phyloP scores from a whole-genome alignment of 2,329 filamentous ascomycete species.

The Penicillium sp. region DNA sequence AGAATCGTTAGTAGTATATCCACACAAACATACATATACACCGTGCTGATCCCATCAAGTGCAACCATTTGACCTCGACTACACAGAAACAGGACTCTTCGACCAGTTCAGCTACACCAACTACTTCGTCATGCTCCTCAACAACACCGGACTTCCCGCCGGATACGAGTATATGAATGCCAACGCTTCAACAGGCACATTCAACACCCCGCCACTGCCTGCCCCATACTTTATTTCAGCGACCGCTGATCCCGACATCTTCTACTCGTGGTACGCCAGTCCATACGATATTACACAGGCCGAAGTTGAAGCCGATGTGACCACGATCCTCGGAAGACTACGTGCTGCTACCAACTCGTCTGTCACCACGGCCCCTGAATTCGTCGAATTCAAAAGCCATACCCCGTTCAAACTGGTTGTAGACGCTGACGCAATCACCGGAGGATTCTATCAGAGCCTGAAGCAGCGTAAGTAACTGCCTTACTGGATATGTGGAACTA shows the following conservation, averaged over 20 bases:
- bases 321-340: not conserved
- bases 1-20: too few species aligned
- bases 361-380: not conserved
- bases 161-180: not conserved
- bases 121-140: not conserved
- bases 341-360: not conserved
- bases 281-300: not conserved
- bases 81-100: not conserved
- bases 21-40: too few species aligned
- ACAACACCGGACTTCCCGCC: not conserved
- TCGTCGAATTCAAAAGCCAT: not conserved
- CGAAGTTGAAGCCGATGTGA: not conserved
- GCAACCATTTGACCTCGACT: not conserved
- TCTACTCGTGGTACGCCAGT: not conserved
- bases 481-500: too few species aligned
- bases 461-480: too few species aligned
- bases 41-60: constrained; percentile 28
- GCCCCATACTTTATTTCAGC: not conserved
- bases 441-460: not conserved
- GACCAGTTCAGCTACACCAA: not conserved
- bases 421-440: not conserved
- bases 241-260: not conserved
- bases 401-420: not conserved
- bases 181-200: not conserved
- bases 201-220: not conserved